Base-by-base conservation (phyloP, 768 basidiomycete species). In the Daedaleopsis sinensis region DNA sequence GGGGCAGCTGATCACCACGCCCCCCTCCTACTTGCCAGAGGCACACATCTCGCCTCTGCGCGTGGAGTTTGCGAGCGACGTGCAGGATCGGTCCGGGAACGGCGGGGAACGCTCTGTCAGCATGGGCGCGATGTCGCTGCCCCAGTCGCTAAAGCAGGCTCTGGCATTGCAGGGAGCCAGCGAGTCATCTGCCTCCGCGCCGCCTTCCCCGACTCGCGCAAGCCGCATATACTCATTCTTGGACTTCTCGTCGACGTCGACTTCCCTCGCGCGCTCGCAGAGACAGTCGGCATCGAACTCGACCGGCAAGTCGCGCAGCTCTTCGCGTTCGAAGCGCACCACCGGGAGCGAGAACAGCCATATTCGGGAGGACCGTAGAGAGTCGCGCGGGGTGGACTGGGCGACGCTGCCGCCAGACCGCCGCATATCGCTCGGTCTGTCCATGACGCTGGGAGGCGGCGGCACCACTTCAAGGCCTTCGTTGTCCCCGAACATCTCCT, bases 351-450 rank as follows among this genome's bases (percentile, higher is more conserved):
- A 55, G 43, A 59, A 50, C 42, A 65, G 54, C 19, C 19, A 44
- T 16, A 37, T 6, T 27, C 8, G 27, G 7, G 27, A 32, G 27
- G 3, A 8, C 49, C 21, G 62, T 27, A 51, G 46, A 4, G 58
- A 47, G 13, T 46, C 59, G 21, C 61, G 35, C 52, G 53, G 35
- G 12, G 58, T 58, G n/a, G 54, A 63, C 37, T 59, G 62, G 57
- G 58, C 65, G 12, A 52, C 61, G 9, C 58, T 65, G 23, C 65
- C 68, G 3, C 54, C 61, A 4, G 68, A 68, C 16, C 67, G 62
- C 19, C 69, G 71, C 38, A 59, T 59, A 35, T 70, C 71, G 15
- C 54, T 72, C 16, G 71, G 66, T 19, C 55, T 72, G n/a, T 72
- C 71, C 15, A 70, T 72, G 67, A 68, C 64, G 0, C 36, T 72